Percentiles rank a stretch among this genome's conserved stretches.
Conservation (phyloP, 2,329 filamentous ascomycete species). For the Lecanosticta acicola region DNA sequence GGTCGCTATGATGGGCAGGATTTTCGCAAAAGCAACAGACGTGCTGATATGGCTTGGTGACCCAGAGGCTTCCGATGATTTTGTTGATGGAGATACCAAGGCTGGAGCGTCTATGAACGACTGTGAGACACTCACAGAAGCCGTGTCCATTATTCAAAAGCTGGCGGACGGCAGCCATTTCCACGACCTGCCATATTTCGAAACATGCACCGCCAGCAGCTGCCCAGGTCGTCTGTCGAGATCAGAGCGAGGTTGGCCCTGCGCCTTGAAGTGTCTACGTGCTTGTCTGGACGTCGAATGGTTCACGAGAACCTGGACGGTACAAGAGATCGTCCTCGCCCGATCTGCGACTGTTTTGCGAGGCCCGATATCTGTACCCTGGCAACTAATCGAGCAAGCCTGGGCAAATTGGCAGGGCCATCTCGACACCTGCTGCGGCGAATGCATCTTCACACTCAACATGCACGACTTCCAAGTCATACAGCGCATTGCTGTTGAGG, state of each 20-base stretch:
- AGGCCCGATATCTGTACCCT: neutral
- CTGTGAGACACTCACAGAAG: neutral
- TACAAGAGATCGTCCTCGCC: neutral
- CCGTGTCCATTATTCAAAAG: neutral
- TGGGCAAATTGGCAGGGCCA: neutral
- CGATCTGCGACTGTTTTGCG: neutral
- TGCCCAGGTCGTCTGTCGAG: neutral
- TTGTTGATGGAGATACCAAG: neutral
- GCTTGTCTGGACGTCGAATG: neutral
- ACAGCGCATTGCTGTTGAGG: neutral
- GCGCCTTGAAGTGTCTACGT: neutral
- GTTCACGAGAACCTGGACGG: neutral
- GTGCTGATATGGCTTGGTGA: neutral
- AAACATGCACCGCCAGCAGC: neutral
- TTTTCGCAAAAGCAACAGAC: neutral
- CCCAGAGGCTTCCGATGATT: neutral
- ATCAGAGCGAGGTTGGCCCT: neutral
- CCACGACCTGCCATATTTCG: neutral
- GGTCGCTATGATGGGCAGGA: slow-evolving; percentile 1
- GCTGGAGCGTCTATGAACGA: neutral
- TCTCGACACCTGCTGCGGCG: neutral
- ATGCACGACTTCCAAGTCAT: neutral
- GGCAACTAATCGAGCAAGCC: neutral
- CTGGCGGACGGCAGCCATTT: neutral
- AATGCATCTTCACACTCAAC: neutral